phyloP scores from a whole-genome alignment of 2,329 filamentous ascomycete genomes.

The Trichoderma atroviride region DNA sequence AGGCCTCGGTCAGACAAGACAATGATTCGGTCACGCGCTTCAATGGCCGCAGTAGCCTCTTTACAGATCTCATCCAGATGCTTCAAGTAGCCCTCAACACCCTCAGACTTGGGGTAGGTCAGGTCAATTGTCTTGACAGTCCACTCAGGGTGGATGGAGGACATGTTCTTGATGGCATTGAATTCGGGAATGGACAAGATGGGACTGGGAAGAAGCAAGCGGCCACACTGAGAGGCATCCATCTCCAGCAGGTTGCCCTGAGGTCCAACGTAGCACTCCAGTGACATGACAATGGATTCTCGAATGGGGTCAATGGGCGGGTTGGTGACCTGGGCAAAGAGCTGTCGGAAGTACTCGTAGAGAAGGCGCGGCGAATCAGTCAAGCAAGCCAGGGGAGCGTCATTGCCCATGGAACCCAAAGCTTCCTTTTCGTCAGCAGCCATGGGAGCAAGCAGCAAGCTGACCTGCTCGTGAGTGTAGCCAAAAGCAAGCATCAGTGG shows the following conservation, averaged over 20 bases:
- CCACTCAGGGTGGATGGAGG: slow-evolving; percentile 74
- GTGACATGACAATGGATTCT: slow-evolving; percentile 97
- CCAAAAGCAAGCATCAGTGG: slow-evolving; percentile 83
- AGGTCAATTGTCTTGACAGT: slow-evolving; percentile 88
- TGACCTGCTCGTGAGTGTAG: slow-evolving; percentile 95
- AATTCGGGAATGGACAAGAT: slow-evolving; percentile 89
- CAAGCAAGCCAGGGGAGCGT: slow-evolving; percentile 88
- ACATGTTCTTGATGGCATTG: slow-evolving; percentile 81
- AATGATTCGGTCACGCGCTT: slow-evolving; percentile 81
- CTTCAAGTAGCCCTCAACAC: slow-evolving; percentile 79
- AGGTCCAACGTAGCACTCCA: slow-evolving; percentile 94
- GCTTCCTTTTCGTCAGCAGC: slow-evolving; percentile 97
- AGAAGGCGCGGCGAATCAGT: slow-evolving; percentile 86
- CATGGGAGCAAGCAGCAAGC: slow-evolving; percentile 89
- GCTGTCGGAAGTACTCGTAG: slow-evolving; percentile 95
- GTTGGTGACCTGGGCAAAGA: slow-evolving; percentile 97
- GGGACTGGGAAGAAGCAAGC: slow-evolving; percentile 83
- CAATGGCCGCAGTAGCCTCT: slow-evolving; percentile 79
- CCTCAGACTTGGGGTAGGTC: slow-evolving; percentile 86
- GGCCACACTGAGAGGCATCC: slow-evolving; percentile 84
- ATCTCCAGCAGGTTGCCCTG: slow-evolving; percentile 96
- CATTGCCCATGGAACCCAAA: slow-evolving; percentile 96
- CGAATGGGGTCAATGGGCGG: slow-evolving; percentile 96
- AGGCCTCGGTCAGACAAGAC: slow-evolving; percentile 88
- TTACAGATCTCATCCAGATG: slow-evolving; percentile 89